Evolutionary conservation across 805 yeast species (phyloP).

Genomic region (Alloascoidea hylecoeti): DNA sequence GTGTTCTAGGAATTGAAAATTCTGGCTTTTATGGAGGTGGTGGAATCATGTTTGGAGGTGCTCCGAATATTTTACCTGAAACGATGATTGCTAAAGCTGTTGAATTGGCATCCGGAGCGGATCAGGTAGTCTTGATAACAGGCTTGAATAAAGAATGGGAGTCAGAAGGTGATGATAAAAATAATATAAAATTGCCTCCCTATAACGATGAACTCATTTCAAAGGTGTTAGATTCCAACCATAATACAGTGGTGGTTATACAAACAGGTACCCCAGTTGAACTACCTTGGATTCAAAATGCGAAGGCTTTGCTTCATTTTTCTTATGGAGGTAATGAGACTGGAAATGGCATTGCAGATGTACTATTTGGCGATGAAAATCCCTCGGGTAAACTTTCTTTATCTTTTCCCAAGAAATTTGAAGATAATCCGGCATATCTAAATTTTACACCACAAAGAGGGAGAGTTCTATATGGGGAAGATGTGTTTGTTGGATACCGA

Average conservation of each 20-base stretch:
- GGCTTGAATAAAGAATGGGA: slow-evolving; percentile 40
- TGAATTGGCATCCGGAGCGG: slow-evolving; percentile 28
- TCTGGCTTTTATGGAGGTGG: slow-evolving; percentile 6
- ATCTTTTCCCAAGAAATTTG: slow-evolving; percentile 41
- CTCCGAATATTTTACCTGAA: too few species aligned
- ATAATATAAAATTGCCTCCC: slow-evolving; percentile 30
- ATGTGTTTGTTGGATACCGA: slow-evolving; percentile 34
- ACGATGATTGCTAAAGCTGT: slow-evolving; percentile 28
- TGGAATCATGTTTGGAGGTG: too few species aligned
- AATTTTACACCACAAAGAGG: too few species aligned
- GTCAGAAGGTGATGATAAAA: slow-evolving; percentile 38
- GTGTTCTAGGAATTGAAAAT: too few species aligned
- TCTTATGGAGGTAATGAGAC: slow-evolving; percentile 43
- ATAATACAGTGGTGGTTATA: slow-evolving; percentile 32
- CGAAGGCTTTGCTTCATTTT: slow-evolving; percentile 32
- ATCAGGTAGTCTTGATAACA: slow-evolving; percentile 30
- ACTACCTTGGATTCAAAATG: slow-evolving; percentile 33
- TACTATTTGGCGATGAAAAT: slow-evolving; percentile 41
- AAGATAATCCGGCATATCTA: slow-evolving; percentile 34
- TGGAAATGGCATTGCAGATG: slow-evolving; percentile 44
- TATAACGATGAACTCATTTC: slow-evolving; percentile 25
- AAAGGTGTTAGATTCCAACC: slow-evolving; percentile 26
- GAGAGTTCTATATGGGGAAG: too few species aligned
- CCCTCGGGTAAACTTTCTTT: slow-evolving; percentile 56
- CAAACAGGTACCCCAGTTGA: slow-evolving; percentile 45